phyloP scores from a whole-genome alignment of 495 filamentous ascomycete species.

The Tuber brumale region DNA sequence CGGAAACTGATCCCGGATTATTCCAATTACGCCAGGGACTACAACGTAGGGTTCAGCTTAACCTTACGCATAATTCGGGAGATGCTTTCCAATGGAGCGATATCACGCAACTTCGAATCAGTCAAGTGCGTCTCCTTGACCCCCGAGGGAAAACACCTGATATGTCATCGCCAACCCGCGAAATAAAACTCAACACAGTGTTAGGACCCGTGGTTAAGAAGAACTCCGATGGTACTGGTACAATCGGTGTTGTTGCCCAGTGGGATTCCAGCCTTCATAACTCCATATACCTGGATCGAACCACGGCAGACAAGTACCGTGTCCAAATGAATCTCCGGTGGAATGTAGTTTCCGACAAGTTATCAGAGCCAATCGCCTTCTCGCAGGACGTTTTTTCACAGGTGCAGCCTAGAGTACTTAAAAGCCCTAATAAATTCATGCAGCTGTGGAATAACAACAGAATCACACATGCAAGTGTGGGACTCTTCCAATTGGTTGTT shows the following conservation, averaged over 20 bases:
- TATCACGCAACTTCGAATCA: conserved; percentile 64
- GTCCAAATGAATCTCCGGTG: conserved; percentile 81
- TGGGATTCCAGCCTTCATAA: conserved; percentile 95
- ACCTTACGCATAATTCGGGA: conserved; percentile 79
- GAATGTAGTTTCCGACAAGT: conserved; percentile 70
- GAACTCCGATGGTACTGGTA: conserved; percentile 87
- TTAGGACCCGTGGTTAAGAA: conserved; percentile 66
- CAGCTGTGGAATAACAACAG: conserved; percentile 77
- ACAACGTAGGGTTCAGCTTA: conserved; percentile 80
- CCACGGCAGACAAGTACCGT: conserved; percentile 81
- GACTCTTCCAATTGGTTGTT: conserved; percentile 77
- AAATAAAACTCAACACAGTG: conserved; percentile 69
- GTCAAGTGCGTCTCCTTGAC: conserved; percentile 74
- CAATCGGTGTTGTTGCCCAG: conserved; percentile 74
- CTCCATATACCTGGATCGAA: conserved; percentile 80
- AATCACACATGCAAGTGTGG: conserved; percentile 77
- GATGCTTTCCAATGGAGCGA: conserved; percentile 82
- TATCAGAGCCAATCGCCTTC: conserved; percentile 78
- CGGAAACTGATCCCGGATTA: conserved; percentile 70
- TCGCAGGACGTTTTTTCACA: conserved; percentile 71
- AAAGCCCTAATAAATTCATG: conserved; percentile 79
- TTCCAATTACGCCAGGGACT: conserved; percentile 95
- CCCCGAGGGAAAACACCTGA: conserved; percentile 77
- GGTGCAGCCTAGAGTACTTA: conserved; percentile 74
- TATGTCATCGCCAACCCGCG: conserved; percentile 59